These are phyloP conservation scores for Pezicula radicicola DNA, from an alignment of 2,329 filamentous ascomycete genomes.

Conservation along the genomic window DNA sequence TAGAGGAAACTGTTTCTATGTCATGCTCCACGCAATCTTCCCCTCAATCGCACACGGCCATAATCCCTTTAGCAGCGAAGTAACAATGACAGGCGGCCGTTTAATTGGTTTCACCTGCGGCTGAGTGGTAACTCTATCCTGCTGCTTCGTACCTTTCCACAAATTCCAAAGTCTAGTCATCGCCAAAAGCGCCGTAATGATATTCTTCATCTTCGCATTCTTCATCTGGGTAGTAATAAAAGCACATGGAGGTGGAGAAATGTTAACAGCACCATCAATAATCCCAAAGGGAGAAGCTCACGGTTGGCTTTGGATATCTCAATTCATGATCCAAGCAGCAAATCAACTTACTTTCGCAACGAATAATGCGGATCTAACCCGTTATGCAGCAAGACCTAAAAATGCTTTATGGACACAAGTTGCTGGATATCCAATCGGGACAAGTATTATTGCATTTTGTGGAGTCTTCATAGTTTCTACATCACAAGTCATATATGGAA, in stretches of 20 bases:
- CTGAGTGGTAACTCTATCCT: neutral
- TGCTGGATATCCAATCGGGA: conserved; percentile 5
- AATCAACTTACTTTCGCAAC: conserved; percentile 10
- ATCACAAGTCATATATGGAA: conserved; percentile 8
- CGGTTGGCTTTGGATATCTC: neutral
- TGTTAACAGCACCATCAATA: neutral
- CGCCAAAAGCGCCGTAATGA: conserved; percentile 34
- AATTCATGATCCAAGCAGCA: neutral
- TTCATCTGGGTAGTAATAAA: neutral
- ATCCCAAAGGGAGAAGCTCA: neutral
- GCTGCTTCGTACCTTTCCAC: neutral
- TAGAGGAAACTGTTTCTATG: neutral
- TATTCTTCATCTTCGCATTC: neutral
- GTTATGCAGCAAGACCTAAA: conserved; percentile 8
- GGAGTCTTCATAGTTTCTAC: conserved; percentile 13
- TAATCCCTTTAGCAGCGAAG: neutral
- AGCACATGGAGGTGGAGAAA: neutral
- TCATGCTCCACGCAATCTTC: neutral
- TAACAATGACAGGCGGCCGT: neutral
- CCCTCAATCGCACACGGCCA: neutral
- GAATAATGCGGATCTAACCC: conserved; percentile 19
- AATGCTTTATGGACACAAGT: conserved; percentile 2
- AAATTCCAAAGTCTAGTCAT: conserved; percentile 35
- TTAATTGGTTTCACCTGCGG: neutral
- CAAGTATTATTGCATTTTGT: conserved; percentile 5